Evolutionary conservation across 106 monocot species (phyloP).

Genomic region (Allium fistulosum): DNA sequence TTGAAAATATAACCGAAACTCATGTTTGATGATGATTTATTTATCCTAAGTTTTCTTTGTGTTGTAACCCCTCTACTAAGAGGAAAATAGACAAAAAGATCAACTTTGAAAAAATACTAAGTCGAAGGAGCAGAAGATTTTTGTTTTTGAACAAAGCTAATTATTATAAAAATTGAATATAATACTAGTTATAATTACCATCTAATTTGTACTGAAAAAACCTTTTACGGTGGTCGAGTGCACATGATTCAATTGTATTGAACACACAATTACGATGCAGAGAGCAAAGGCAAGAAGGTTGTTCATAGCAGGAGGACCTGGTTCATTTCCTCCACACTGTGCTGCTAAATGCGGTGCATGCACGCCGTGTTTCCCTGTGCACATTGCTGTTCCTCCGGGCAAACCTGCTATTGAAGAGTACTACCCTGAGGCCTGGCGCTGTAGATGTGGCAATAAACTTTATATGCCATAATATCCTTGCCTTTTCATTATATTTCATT

Average conservation of each 20-base stretch:
- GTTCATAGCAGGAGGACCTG: slow-evolving; percentile 14
- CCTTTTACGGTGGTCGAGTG: neutral
- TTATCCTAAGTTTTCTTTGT: too few species aligned
- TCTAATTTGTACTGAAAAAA: too few species aligned
- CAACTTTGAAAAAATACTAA: too few species aligned
- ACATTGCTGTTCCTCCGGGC: slow-evolving; percentile 56
- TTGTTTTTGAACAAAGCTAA: too few species aligned
- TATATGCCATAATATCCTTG: slow-evolving; percentile 25
- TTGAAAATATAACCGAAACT: too few species aligned
- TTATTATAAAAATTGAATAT: neutral
- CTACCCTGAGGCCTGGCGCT: slow-evolving; percentile 81
- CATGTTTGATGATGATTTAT: too few species aligned
- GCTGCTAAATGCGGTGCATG: slow-evolving; percentile 35
- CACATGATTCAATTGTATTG: neutral
- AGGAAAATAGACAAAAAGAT: too few species aligned
- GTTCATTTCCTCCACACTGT: slow-evolving; percentile 55
- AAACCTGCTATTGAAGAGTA: slow-evolving; percentile 45
- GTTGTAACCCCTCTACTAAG: too few species aligned
- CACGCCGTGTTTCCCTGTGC: slow-evolving; percentile 48
- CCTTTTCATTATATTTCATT: too few species aligned
- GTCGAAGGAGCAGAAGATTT: too few species aligned
- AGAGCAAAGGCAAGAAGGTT: neutral
- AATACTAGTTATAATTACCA: neutral
- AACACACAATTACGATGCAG: neutral
- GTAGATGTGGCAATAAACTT: slow-evolving; percentile 59